Evolutionary conservation across 2,329 filamentous ascomycete species (phyloP).

Genomic region (Alternaria ventricosa): DNA sequence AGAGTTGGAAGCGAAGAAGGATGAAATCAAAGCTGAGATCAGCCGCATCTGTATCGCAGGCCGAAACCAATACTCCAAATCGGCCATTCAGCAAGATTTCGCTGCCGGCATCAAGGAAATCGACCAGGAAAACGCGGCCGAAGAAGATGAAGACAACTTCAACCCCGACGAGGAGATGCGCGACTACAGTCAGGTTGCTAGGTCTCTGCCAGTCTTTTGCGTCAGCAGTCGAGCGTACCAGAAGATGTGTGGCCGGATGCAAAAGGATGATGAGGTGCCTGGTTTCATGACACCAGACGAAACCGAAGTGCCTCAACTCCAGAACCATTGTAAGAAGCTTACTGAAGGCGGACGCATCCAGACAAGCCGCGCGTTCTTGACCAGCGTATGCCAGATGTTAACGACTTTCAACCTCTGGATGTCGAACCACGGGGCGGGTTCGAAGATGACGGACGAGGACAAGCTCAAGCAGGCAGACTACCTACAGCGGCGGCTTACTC

Average conservation of each 20-base stretch:
- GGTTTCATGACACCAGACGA: conserved; percentile 62
- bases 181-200: conserved; percentile 65
- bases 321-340: conserved; percentile 64
- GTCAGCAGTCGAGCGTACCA: conserved; percentile 69
- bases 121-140: conserved; percentile 61
- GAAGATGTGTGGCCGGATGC: conserved; percentile 62
- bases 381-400: conserved; percentile 58
- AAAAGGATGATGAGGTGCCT: conserved; percentile 58
- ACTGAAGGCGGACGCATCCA: conserved; percentile 59
- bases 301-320: conserved; percentile 64
- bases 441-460: conserved; percentile 50
- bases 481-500: conserved; percentile 48
- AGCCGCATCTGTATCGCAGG: conserved; percentile 58
- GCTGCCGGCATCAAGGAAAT: conserved; percentile 66
- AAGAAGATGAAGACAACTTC: conserved; percentile 62
- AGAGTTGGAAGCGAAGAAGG: conserved; percentile 37
- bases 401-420: conserved; percentile 62
- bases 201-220: conserved; percentile 67
- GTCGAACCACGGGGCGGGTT: conserved; percentile 51
- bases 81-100: conserved; percentile 64
- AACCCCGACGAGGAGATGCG: conserved; percentile 61
- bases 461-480: conserved; percentile 50
- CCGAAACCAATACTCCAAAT: conserved; percentile 63
- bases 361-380: conserved; percentile 59
- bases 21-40: conserved; percentile 43